Evolutionary conservation across 352 stramenopile species (phyloP).

Genomic region (Pythium dissotocum): DNA sequence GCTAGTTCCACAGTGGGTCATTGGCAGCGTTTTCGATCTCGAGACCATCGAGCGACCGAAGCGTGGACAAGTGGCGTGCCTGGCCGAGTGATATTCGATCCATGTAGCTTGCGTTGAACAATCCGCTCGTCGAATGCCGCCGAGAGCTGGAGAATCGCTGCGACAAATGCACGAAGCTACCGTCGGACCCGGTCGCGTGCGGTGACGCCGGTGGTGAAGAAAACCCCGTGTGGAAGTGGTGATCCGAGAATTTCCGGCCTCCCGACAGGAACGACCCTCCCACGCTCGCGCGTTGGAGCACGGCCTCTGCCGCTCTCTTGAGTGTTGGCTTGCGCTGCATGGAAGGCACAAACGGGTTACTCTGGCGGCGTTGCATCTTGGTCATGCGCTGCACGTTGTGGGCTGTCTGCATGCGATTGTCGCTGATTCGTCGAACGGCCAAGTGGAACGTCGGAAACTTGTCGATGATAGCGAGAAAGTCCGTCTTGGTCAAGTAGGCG

Average conservation of each 20-base stretch:
- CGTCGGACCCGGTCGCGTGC: not conserved
- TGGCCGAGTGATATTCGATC: conserved; percentile 27
- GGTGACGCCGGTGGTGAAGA: not conserved
- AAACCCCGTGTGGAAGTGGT: not conserved
- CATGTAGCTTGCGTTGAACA: conserved; percentile 30
- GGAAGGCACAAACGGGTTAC: conserved; percentile 8
- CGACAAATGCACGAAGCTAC: conserved; percentile 8
- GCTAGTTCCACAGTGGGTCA: conserved; percentile 26
- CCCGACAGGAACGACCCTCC: conserved; percentile 11
- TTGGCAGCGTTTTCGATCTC: conserved; percentile 23
- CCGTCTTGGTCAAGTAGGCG: conserved; percentile 53
- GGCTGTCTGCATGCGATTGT: conserved; percentile 65
- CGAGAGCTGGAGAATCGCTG: conserved; percentile 27
- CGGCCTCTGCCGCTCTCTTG: conserved; percentile 10
- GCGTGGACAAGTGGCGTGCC: conserved; percentile 21
- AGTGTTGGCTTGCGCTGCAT: conserved; percentile 15
- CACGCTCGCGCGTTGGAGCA: conserved; percentile 9
- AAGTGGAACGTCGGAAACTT: conserved; percentile 75
- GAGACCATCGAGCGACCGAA: conserved; percentile 11
- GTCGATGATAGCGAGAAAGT: conserved; percentile 60
- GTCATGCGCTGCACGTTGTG: conserved; percentile 68
- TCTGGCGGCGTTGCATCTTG: conserved; percentile 47
- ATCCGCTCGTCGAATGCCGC: conserved; percentile 10
- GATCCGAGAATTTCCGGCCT: conserved; percentile 9
- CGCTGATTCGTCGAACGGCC: conserved; percentile 61